Evolutionary conservation across 2,329 filamentous ascomycete genomes (phyloP).

Genomic region (Macrophomina phaseolina): DNA sequence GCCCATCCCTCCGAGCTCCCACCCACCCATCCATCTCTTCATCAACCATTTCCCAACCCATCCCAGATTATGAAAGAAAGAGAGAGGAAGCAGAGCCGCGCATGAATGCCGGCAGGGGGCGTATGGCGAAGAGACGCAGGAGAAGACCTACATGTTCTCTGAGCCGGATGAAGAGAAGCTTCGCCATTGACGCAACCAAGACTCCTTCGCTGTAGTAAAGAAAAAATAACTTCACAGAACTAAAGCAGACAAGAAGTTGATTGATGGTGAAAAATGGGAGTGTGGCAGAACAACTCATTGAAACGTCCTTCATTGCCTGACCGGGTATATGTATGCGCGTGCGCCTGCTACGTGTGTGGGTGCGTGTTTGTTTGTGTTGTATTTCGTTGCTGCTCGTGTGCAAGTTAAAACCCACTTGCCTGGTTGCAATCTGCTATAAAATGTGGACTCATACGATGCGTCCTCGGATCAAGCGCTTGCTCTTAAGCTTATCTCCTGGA

Average conservation of each 20-base stretch:
- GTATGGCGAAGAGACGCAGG: background rate
- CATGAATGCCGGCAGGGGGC: background rate
- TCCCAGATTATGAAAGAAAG: background rate
- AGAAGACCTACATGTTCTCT: background rate
- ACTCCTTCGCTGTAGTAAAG: slow-evolving; percentile 19
- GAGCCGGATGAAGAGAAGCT: slow-evolving; percentile 1
- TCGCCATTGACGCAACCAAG: slow-evolving; percentile 13
- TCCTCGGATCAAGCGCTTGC: background rate
- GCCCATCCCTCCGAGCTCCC: background rate
- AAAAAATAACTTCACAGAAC: slow-evolving; percentile 10
- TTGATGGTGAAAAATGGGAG: slow-evolving; percentile 2
- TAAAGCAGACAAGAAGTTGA: slow-evolving; percentile 19
- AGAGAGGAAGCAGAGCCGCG: background rate
- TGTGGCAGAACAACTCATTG: slow-evolving; percentile 4
- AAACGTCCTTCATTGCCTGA: slow-evolving; percentile 20
- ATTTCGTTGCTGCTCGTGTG: slow-evolving; percentile 14
- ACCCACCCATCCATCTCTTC: background rate
- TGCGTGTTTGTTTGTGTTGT: background rate
- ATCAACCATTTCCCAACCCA: background rate
- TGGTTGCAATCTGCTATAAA: slow-evolving; percentile 8
- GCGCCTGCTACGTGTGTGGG: slow-evolving; percentile 14
- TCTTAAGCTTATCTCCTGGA: slow-evolving; percentile 13
- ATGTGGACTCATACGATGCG: background rate
- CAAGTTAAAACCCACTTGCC: slow-evolving; percentile 9
- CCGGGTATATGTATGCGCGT: slow-evolving; percentile 17